These are phyloP conservation scores for Umbilicus rupestris DNA, from an alignment of 164 flowering plant species.

Conservation along the genomic window DNA sequence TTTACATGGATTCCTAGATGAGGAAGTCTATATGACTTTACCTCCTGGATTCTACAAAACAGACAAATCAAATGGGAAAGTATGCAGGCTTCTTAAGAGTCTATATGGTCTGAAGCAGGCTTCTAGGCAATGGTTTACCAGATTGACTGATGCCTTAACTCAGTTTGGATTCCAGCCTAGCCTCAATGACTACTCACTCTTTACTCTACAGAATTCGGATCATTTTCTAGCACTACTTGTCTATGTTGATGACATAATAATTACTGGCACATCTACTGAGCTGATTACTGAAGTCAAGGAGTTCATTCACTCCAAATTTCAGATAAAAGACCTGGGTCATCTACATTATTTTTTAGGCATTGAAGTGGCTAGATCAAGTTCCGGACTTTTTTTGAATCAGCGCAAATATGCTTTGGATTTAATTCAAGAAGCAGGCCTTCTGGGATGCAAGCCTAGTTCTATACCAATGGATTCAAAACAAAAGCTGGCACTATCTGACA, in stretches of 20 bases:
- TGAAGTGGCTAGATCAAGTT: conserved; percentile 1
- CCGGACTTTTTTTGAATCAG: conserved; percentile 9
- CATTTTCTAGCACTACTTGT: neutral
- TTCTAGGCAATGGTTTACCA: conserved; percentile 11
- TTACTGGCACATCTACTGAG: conserved; percentile 8
- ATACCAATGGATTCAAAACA: conserved; percentile 9
- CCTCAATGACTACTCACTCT: conserved; percentile 3
- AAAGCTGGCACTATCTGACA: neutral
- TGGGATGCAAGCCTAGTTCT: conserved; percentile 6
- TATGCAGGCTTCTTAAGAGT: neutral
- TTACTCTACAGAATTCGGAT: neutral
- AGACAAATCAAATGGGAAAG: neutral
- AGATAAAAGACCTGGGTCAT: conserved; percentile 12
- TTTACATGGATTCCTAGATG: too few relatives aligned
- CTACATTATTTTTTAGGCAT: conserved; percentile 16
- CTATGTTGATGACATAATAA: conserved; percentile 13
- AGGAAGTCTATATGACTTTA: conserved; percentile 1
- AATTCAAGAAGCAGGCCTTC: neutral
- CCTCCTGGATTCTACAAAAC: conserved; percentile 4
- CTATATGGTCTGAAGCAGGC: conserved; percentile 11
- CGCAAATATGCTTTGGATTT: conserved; percentile 14
- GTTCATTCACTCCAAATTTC: conserved; percentile 1
- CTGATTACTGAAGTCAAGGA: neutral
- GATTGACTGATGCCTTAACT: neutral
- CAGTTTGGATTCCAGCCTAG: neutral